These are phyloP conservation scores for Ceratocystis lukuohia DNA, from an alignment of 2,329 filamentous ascomycete genomes.

Conservation along the genomic window DNA sequence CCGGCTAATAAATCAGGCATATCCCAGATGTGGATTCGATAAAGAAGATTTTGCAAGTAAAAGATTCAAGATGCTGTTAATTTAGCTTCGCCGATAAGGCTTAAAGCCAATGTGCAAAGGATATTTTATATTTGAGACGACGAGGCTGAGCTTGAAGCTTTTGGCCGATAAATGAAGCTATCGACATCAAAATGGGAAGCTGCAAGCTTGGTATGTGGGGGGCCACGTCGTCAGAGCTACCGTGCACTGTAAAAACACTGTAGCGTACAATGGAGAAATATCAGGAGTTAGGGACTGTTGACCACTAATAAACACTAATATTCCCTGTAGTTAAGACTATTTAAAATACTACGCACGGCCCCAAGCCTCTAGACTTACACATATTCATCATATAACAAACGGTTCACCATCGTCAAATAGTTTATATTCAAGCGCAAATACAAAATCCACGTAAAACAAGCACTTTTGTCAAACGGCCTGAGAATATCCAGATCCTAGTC, in stretches of 20 bases:
- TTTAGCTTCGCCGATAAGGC: background rate
- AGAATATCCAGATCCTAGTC: constrained; percentile 43
- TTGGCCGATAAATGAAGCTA: background rate
- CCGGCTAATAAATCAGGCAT: background rate
- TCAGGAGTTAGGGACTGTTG: background rate
- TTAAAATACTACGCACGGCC: background rate
- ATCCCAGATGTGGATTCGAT: background rate
- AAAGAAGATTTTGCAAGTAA: background rate
- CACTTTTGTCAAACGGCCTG: constrained; percentile 16
- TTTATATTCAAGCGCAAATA: constrained; percentile 6
- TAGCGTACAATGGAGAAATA: background rate
- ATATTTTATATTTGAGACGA: background rate
- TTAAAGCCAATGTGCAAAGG: background rate
- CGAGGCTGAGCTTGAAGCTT: constrained; percentile 1
- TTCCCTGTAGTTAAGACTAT: background rate
- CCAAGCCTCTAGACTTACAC: background rate
- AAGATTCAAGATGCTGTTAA: background rate
- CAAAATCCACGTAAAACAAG: constrained; percentile 10
- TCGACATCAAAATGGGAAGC: constrained; percentile 7
- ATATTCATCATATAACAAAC: background rate
- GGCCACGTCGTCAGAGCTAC: background rate
- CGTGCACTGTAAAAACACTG: background rate
- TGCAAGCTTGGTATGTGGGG: background rate
- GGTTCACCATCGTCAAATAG: background rate
- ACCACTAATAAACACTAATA: no score